These are phyloP conservation scores for Trypanosoma vivax DNA, from an alignment of 208 protist genomes.

Conservation along the genomic window DNA sequence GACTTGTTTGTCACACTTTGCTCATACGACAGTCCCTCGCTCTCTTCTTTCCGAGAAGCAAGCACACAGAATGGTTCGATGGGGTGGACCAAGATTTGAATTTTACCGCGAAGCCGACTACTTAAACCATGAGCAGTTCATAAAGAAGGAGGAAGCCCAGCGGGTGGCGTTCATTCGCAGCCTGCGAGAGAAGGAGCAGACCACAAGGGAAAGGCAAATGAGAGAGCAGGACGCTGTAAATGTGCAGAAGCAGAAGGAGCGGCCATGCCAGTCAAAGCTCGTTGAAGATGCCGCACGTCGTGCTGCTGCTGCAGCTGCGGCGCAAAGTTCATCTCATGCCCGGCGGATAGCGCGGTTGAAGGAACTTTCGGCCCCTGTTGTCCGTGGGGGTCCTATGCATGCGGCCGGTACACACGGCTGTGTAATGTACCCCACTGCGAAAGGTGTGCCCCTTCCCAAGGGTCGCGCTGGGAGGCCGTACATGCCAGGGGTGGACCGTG, in stretches of 20 bases:
- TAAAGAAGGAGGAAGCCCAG: slow-evolving; percentile 56
- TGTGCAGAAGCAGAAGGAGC: slow-evolving; percentile 21
- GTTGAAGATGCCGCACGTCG: slow-evolving; percentile 16
- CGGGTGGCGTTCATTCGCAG: slow-evolving; percentile 40
- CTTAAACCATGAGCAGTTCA: slow-evolving; percentile 43
- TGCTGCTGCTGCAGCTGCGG: slow-evolving; percentile 12
- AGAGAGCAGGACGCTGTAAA: slow-evolving; percentile 10
- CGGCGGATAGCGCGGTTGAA: slow-evolving; percentile 14
- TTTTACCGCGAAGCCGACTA: slow-evolving; percentile 59
- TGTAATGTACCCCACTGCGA: slow-evolving; percentile 35
- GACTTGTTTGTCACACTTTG: slow-evolving; percentile 3
- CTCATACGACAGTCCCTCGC: background rate
- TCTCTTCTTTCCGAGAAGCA: background rate
- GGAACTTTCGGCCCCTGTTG: slow-evolving; percentile 39
- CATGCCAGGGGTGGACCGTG: slow-evolving; percentile 70
- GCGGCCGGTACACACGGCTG: slow-evolving; percentile 30
- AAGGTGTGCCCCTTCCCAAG: slow-evolving; percentile 27
- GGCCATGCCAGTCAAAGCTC: slow-evolving; percentile 18
- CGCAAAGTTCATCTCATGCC: slow-evolving; percentile 13
- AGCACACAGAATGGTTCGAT: slow-evolving; percentile 29
- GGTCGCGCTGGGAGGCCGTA: slow-evolving; percentile 53
- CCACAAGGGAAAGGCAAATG: slow-evolving; percentile 8
- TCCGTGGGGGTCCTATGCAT: slow-evolving; percentile 13
- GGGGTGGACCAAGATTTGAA: slow-evolving; percentile 52
- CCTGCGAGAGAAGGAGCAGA: slow-evolving; percentile 12